These are phyloP conservation scores for Pseudognaphalium luteoalbum DNA, from an alignment of 129 eudicot species.

Conservation along the genomic window DNA sequence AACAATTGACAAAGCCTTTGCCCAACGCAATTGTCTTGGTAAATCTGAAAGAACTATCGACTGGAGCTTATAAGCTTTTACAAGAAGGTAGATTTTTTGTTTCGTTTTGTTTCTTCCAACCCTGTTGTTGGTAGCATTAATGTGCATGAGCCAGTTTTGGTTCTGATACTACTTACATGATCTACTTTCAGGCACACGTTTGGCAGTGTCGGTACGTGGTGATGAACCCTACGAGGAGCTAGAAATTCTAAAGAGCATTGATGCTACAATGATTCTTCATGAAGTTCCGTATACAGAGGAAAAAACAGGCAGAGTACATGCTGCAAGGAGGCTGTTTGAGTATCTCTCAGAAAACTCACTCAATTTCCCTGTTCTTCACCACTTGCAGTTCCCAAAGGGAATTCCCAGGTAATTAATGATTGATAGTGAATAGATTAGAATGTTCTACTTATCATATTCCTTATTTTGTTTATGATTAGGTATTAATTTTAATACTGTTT, in stretches of 20 bases:
- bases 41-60: constrained; percentile 72
- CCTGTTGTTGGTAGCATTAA: not conserved
- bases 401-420: constrained; percentile 55
- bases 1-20: constrained; percentile 83
- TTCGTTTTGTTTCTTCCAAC: too few species aligned
- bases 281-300: constrained; percentile 71
- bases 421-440: not conserved
- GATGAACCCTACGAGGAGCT: constrained; percentile 84
- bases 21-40: constrained; percentile 83
- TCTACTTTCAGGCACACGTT: constrained; percentile 65
- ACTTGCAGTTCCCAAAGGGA: constrained; percentile 66
- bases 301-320: constrained; percentile 86
- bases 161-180: constrained; percentile 16
- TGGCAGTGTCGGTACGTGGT: constrained; percentile 86
- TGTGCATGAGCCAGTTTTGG: not conserved
- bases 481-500: constrained; percentile 22
- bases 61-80: constrained; percentile 83
- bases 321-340: constrained; percentile 95
- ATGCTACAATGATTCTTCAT: constrained; percentile 90
- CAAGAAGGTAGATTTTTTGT: constrained; percentile 60
- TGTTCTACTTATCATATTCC: not conserved
- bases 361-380: constrained; percentile 93
- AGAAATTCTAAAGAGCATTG: constrained; percentile 58
- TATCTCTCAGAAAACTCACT: constrained; percentile 73
- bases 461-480: not conserved